Base-by-base conservation (phyloP, 2,329 filamentous ascomycete genomes). In the Hypoxylon sp. region DNA sequence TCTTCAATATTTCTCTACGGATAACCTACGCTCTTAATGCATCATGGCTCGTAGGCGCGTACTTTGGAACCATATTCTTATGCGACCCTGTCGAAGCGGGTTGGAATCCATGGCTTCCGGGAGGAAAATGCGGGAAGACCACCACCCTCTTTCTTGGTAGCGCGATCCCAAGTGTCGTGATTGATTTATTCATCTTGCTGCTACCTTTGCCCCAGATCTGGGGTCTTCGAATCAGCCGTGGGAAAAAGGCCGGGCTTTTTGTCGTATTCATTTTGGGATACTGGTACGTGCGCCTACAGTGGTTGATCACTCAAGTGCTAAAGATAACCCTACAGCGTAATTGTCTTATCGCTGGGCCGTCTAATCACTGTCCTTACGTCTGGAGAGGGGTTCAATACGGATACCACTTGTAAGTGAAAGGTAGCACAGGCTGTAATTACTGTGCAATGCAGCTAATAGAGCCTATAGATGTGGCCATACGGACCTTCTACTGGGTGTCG, bases 181-280 rank as follows among this genome's bases (percentile, higher is more conserved):
- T 51, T 13, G 48, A 51, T 51, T 31, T 51, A 10, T 33, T 51
- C 26, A 51, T 51, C n/a, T 35, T 51, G n/a, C 24, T 51, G 6
- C 29, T 51, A n/a, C 48, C 48, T n/a, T 11, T 51, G 48, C 48
- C 48, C 11, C 24, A 35, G n/a, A 35, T 51, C n/a, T 51, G 48
- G 48, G n/a, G 17, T n/a, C 48, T 51, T 11, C 48, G 29, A 10
- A 51, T 35, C 13, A 51, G 13, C 29, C 48, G 26, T 31, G 48
- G 11, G 9, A 51, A 26, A 14, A 51, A 51, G 29, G 9, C 22
- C 6, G 48, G 48, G 1, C 24, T 51, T 19, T 14, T n/a, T 14
- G 14, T 51, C 29, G 48, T 51, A 31, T 51, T 51, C 26, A 35
- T 35, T 6, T 35, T 51, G 17, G 48, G 48, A 44, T 44, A 44